A percentile compares a stretch with the other conserved stretches of the same genome.
These are phyloP conservation scores for Cercospora sesami DNA, from an alignment of 2,329 filamentous ascomycete species.

Conservation along the genomic window DNA sequence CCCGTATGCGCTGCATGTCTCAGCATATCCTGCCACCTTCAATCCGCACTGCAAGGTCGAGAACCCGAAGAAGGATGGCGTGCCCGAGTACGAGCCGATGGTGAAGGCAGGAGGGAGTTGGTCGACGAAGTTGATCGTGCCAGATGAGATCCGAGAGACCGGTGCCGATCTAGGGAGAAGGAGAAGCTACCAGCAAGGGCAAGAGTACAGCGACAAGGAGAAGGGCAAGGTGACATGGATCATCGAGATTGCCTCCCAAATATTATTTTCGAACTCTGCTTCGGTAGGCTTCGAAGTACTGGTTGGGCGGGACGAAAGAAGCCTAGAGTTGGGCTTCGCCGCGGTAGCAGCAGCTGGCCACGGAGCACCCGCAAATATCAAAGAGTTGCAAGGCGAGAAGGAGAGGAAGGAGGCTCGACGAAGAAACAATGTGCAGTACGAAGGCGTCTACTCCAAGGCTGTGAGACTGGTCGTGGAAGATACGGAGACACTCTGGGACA, in stretches of 20 bases:
- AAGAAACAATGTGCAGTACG: constrained; percentile 65
- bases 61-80: constrained; percentile 57
- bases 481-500: constrained; percentile 88
- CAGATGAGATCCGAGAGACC: constrained; percentile 70
- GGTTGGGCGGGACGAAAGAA: constrained; percentile 81
- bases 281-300: constrained; percentile 85
- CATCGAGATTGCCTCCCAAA: constrained; percentile 86
- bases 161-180: constrained; percentile 48
- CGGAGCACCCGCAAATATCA: constrained; percentile 66
- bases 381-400: constrained; percentile 63
- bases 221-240: constrained; percentile 74
- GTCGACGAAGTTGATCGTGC: constrained; percentile 76
- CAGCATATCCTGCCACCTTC: constrained; percentile 81
- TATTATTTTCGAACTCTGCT: constrained; percentile 88
- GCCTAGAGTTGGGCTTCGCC: constrained; percentile 66
- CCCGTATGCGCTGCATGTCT: constrained; percentile 85
- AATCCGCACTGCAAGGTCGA: constrained; percentile 77
- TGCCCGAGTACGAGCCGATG: constrained; percentile 92
- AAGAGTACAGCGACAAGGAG: constrained; percentile 44
- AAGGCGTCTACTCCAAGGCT: constrained; percentile 81
- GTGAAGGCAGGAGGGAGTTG: constrained; percentile 90
- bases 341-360: constrained; percentile 56
- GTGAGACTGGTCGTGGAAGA: constrained; percentile 79
- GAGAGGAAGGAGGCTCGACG: constrained; percentile 56
- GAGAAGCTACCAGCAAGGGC: constrained; percentile 41